Evolutionary conservation across 345 rosid genomes (phyloP).

Genomic region (Lagerstroemia speciosa): DNA sequence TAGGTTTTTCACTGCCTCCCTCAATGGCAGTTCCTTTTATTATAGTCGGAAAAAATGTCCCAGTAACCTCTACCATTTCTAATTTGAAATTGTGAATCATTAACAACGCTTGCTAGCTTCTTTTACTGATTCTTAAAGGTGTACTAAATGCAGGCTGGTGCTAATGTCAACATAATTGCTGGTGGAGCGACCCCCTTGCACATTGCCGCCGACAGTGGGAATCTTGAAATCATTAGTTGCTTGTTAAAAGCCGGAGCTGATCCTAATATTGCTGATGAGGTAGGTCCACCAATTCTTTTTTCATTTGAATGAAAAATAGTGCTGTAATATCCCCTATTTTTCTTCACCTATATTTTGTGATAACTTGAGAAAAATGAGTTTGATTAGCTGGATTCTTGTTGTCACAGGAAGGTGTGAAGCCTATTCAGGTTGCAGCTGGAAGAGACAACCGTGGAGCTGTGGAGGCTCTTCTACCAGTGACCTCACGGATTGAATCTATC

Average conservation of each 20-base stretch:
- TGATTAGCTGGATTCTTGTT: background rate
- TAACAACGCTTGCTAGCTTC: background rate
- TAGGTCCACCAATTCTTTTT: conserved; percentile 12
- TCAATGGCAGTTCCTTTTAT: background rate
- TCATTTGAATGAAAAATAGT: background rate
- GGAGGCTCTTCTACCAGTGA: conserved; percentile 65
- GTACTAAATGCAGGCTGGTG: conserved; percentile 61
- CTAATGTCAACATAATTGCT: conserved; percentile 60
- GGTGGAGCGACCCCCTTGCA: conserved; percentile 95
- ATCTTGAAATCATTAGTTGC: conserved; percentile 49
- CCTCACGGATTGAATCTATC: conserved; percentile 39
- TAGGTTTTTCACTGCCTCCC: too few relatives aligned
- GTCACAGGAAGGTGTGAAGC: conserved; percentile 70
- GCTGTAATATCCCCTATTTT: background rate
- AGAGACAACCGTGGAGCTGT: conserved; percentile 57
- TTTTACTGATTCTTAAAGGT: conserved; percentile 2
- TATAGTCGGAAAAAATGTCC: background rate
- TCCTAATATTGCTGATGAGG: conserved; percentile 72
- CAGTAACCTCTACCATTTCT: background rate
- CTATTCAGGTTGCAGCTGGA: conserved; percentile 76
- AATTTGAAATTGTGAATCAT: background rate
- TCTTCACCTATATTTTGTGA: background rate
- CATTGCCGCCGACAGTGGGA: conserved; percentile 78
- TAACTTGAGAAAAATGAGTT: background rate
- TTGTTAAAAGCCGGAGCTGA: conserved; percentile 81